Evolutionary conservation across 768 basidiomycete species (phyloP).

Genomic region (Fomitopsis pulvina): DNA sequence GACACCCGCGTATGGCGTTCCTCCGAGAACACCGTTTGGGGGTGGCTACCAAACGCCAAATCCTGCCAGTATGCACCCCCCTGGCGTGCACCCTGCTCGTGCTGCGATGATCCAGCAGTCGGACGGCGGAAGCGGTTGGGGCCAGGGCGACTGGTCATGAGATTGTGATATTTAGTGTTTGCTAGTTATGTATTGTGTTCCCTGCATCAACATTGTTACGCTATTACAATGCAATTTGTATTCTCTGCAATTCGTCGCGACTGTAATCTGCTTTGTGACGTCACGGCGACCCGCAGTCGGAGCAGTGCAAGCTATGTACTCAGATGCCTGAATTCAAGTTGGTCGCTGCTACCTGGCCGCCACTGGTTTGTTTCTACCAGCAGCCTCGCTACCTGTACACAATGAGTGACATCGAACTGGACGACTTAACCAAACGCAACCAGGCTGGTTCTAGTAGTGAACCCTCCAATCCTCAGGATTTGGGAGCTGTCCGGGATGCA

Average conservation of each 20-base stretch:
- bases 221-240: not conserved
- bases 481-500: slow-evolving; percentile 10
- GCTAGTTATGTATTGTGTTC: slow-evolving; percentile 4
- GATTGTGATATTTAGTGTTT: not conserved
- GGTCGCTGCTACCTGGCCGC: too few relatives aligned
- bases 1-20: slow-evolving; percentile 30
- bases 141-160: slow-evolving; percentile 26
- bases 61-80: slow-evolving; percentile 26
- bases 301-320: too few relatives aligned
- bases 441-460: slow-evolving; percentile 8
- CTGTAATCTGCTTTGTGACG: not conserved
- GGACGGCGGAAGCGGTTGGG: slow-evolving; percentile 26
- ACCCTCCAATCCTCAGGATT: not conserved
- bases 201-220: slow-evolving; percentile 1
- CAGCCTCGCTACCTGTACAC: not conserved
- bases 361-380: too few relatives aligned
- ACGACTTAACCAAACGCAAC: slow-evolving; percentile 25
- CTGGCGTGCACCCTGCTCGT: slow-evolving; percentile 62
- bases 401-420: slow-evolving; percentile 35
- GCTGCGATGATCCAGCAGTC: slow-evolving; percentile 56
- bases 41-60: slow-evolving; percentile 29
- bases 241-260: not conserved
- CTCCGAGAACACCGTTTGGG: slow-evolving; percentile 24
- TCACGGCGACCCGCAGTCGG: too few relatives aligned
- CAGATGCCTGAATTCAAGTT: too few relatives aligned